phyloP scores from a whole-genome alignment of 108 stramenopile species.

The Skeletonema marinoi region DNA sequence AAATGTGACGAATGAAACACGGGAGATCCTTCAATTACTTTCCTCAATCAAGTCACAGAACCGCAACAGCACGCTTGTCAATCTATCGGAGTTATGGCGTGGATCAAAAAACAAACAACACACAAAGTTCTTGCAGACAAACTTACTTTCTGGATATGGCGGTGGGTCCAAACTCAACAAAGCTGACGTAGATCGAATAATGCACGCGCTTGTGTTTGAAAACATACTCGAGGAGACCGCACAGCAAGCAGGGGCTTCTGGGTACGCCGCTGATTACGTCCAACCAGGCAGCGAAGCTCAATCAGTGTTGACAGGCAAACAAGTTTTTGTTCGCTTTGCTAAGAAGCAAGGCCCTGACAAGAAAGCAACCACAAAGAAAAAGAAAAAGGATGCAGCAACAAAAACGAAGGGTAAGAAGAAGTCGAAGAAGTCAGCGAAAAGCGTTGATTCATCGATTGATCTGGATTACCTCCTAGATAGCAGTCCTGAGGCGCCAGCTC shows the following conservation, averaged over 20 bases:
- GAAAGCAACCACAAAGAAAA: constrained; percentile 47
- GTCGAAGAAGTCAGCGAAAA: constrained; percentile 22
- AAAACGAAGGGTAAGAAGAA: constrained; percentile 37
- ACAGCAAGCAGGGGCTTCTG: constrained; percentile 46
- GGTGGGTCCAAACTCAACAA: constrained; percentile 69
- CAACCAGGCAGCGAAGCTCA: constrained; percentile 60
- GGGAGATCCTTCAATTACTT: constrained; percentile 60
- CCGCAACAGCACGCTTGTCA: constrained; percentile 53
- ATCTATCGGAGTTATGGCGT: constrained; percentile 76
- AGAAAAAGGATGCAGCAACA: constrained; percentile 30
- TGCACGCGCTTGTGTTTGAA: constrained; percentile 79
- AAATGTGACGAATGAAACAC: constrained; percentile 67
- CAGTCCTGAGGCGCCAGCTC: constrained; percentile 2
- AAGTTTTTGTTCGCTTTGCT: constrained; percentile 76
- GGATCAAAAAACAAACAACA: constrained; percentile 72
- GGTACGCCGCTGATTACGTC: constrained; percentile 80
- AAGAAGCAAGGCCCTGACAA: constrained; percentile 14
- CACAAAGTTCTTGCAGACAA: constrained; percentile 54
- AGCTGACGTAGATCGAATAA: constrained; percentile 67
- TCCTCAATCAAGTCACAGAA: constrained; percentile 38
- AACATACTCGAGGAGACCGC: constrained; percentile 64
- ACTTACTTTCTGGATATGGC: constrained; percentile 55
- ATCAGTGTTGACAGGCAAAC: constrained; percentile 43
- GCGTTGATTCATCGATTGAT: constrained; percentile 5
- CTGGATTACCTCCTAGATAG: neutral